Evolutionary conservation across 352 stramenopile species (phyloP), one percentile per base, ranked within the genome.

Genomic region (Globisporangium recalcitrans): DNA sequence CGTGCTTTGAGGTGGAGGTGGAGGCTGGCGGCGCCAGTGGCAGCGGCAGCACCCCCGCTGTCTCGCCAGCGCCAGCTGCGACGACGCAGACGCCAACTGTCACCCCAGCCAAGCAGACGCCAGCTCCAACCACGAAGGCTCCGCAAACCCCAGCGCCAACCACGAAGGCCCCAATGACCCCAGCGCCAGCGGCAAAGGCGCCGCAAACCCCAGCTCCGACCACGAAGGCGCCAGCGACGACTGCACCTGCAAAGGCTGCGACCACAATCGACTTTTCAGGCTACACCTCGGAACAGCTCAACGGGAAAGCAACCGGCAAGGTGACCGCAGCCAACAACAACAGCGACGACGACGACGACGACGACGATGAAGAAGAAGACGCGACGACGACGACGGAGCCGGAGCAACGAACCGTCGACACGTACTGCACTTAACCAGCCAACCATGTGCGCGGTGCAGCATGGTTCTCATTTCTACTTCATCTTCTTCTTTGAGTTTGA

Each of bases 1-100:
- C 80, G 26, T 88, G 80, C 62, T 90, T 90, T 63, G 68, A 90
- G 52, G 68, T 90, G 4, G 77, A 87, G 58, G 77, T 89, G 19
- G 72, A 72, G 53, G 42, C 62, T 9, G 57, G 57, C 24, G 57
- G 63, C 8, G 61, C 27, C 31, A 46, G 44, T 24, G 46, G 66
- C 63, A 55, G 32, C n/a, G 62, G 34, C 32, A 64, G 42, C 29
- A 62, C 31, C 6, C 32, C 24, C 11, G 10, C 16, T 7, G 34
- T 44, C 10, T 36, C 54, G 21, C 22, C 54, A 49, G 29, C 34
- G n/a, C 54, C 54, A 48, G 49, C 49, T 40, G 58, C n/a, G 58
- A 44, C 29, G 24, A 44, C 60, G 21, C 38, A 65, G 49, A 53
- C 49, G 10, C 36, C 60, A 10, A 64, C 46, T n/a, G 51, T 55